Base-by-base conservation (phyloP, 257 asterid genomes). In the Cynanchum wilfordii region DNA sequence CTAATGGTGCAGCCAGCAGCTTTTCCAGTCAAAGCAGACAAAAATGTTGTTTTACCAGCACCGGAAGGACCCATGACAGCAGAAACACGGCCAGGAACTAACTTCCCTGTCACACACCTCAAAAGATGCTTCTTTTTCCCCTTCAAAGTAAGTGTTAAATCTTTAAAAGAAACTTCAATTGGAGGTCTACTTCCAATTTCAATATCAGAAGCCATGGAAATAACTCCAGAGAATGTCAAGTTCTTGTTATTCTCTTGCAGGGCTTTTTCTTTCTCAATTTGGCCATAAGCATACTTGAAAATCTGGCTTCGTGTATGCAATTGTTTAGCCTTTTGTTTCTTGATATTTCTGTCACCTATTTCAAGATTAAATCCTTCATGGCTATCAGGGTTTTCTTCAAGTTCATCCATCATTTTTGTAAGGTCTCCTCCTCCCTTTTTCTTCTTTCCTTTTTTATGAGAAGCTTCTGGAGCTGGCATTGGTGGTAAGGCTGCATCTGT, bases 41-140 rank as follows among this genome's bases (percentile, higher is more conserved):
- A 91, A 81, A 95, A 95, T 0, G 99, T 95, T 8, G 99, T 95
- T 79, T 95, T 95, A 49, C 99, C 99, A 42, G 99, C 98, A 63
- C 99, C 99, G 0, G 99, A 95, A 38, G 99, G 99, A 19, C 99
- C 99, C 99, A 95, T 95, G 58, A 95, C 93, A 44, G 99, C 99
- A 42, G 99, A 92, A 52, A 95, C 94, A 76, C 84, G 96, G 62
- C 99, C 98, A 1, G 99, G 99, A 58, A 83, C 79, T 40, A 95
- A 74, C 77, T 87, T 92, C 64, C 99, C 99, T 0, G 96, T 83
- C 30, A 95, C 97, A 74, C 96, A 89, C 82, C 97, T 87, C 74
- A 95, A 75, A 20, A 95, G 81, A 84, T 95, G 98, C 77, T 89
- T 95, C 30, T 83, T 81, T 81, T 95, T 95, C 27, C 98, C 97